These are phyloP conservation scores for Cucurbita moschata DNA, from an alignment of 306 rosid genomes.

Conservation along the genomic window DNA sequence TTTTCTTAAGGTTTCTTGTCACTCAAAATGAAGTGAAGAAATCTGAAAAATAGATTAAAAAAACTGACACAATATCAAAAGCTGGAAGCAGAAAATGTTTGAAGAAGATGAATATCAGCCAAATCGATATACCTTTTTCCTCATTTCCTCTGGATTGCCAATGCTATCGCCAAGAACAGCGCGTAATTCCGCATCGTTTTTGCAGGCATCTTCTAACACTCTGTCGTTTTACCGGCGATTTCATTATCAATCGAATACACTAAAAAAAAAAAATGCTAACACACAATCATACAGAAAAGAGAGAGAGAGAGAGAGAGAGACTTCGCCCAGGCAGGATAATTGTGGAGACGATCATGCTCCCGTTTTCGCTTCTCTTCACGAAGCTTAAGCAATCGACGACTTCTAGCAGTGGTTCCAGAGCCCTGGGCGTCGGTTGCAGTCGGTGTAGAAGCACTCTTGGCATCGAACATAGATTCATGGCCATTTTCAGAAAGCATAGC, in stretches of 20 bases:
- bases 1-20: neutral
- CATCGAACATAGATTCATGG: neutral
- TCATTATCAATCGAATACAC: neutral
- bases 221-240: slow-evolving; percentile 11
- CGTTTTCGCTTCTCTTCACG: slow-evolving; percentile 74
- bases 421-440: slow-evolving; percentile 9
- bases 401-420: slow-evolving; percentile 75
- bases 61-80: neutral
- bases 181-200: slow-evolving; percentile 63
- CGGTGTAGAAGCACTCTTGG: neutral
- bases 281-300: neutral
- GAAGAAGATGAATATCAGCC: neutral
- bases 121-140: slow-evolving; percentile 32
- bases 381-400: slow-evolving; percentile 62
- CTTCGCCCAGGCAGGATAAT: slow-evolving; percentile 91
- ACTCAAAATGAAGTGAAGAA: neutral
- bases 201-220: slow-evolving; percentile 74
- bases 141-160: slow-evolving; percentile 83
- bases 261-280: neutral
- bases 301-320: slow-evolving; percentile 2
- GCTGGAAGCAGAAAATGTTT: neutral
- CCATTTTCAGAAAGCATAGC: slow-evolving; percentile 6
- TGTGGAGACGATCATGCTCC: slow-evolving; percentile 49
- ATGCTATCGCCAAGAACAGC: slow-evolving; percentile 78
- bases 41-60: neutral